Percentiles rank a stretch among this genome's conserved stretches.
Conservation (phyloP, 768 basidiomycete species). For the Naganishia friedmannii region DNA sequence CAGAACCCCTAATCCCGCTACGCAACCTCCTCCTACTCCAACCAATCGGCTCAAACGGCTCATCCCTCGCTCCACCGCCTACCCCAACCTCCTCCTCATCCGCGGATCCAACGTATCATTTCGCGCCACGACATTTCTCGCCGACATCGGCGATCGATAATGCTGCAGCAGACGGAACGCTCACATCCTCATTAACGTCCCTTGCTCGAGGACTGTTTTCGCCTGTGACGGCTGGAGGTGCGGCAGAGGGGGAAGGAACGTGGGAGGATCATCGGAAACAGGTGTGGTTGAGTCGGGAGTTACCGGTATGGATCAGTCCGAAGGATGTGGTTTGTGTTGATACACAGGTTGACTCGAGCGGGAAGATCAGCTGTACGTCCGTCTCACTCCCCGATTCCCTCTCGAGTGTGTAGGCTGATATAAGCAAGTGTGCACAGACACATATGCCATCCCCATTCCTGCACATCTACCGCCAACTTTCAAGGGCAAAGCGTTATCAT, state of each 20-base stretch:
- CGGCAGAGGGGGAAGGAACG: constrained; percentile 46
- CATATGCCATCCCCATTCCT: constrained; percentile 73
- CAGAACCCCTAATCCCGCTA: constrained; percentile 50
- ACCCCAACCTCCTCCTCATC: neutral
- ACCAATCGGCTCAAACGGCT: constrained; percentile 48
- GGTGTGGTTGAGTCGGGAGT: constrained; percentile 51
- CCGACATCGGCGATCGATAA: constrained; percentile 40
- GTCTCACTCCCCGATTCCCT: constrained; percentile 13
- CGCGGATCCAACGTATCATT: constrained; percentile 38
- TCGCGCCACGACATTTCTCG: neutral
- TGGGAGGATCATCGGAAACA: constrained; percentile 53
- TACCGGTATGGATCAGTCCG: constrained; percentile 82
- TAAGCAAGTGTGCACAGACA: constrained; percentile 57
- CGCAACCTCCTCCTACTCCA: constrained; percentile 47
- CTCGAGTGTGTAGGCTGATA: no score
- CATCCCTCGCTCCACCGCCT: constrained; percentile 21
- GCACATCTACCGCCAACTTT: constrained; percentile 84
- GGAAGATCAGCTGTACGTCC: neutral
- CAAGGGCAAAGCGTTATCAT: constrained; percentile 73
- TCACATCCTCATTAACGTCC: constrained; percentile 46
- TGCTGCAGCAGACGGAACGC: constrained; percentile 44
- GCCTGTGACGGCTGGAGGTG: constrained; percentile 44
- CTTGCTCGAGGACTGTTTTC: constrained; percentile 50
- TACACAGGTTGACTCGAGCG: constrained; percentile 65
- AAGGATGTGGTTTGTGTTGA: constrained; percentile 89